Conservation (phyloP, 306 rosid species). For the Psophocarpus tetragonolobus region DNA sequence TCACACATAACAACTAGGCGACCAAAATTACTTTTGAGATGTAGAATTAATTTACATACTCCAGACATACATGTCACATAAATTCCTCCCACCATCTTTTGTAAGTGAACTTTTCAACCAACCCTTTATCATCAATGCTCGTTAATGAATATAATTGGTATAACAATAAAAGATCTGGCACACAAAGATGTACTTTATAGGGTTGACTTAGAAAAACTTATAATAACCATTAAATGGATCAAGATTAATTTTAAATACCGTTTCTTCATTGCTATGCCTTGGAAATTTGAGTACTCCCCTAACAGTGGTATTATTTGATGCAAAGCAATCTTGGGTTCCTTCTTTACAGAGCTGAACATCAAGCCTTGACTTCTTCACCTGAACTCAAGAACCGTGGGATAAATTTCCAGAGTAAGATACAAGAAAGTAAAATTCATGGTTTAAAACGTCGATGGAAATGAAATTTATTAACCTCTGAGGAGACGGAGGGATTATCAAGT, state of each 20-base stretch:
- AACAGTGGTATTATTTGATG: constrained; percentile 52
- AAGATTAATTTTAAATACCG: constrained; percentile 51
- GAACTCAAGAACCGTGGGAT: constrained; percentile 30
- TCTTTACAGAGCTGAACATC: constrained; percentile 85
- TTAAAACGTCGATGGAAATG: constrained; percentile 24
- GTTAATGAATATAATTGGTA: constrained; percentile 10
- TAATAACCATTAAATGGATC: constrained; percentile 15
- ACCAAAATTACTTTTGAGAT: constrained; percentile 3
- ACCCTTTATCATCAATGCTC: constrained; percentile 21
- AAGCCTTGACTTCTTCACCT: constrained; percentile 91
- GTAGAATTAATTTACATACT: neutral
- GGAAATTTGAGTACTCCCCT: constrained; percentile 76
- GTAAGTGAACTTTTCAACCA: neutral
- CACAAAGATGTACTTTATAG: neutral
- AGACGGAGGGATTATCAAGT: constrained; percentile 78
- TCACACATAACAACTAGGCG: neutral
- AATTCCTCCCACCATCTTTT: neutral
- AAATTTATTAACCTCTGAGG: constrained; percentile 60
- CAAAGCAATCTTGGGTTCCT: constrained; percentile 56
- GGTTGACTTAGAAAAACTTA: neutral
- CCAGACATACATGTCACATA: neutral
- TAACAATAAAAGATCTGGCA: neutral
- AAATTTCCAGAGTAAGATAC: constrained; percentile 21
- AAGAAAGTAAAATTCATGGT: neutral
- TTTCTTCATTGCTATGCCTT: constrained; percentile 85